Conservation (phyloP, 2,329 filamentous ascomycete genomes). For the Fusarium acutatum region DNA sequence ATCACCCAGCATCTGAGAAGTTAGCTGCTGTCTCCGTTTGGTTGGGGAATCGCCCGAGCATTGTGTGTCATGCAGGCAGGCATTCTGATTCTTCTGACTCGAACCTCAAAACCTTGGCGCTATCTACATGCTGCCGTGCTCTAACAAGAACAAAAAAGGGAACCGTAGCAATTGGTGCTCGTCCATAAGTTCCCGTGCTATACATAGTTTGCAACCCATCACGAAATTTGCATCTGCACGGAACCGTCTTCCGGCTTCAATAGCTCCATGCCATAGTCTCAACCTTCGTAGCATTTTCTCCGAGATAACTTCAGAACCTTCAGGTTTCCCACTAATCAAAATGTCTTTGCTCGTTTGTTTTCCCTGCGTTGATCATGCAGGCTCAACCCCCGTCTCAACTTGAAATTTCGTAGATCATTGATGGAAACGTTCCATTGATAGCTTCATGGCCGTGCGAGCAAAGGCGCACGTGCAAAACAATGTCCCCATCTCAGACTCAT, state of each 20-base stretch:
- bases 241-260: background rate
- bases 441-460: constrained; percentile 14
- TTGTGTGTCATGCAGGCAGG: constrained; percentile 27
- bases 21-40: constrained; percentile 5
- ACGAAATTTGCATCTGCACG: constrained; percentile 1
- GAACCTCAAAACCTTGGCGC: constrained; percentile 19
- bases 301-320: background rate
- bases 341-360: constrained; percentile 24
- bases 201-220: constrained; percentile 19
- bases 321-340: constrained; percentile 22
- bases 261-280: background rate
- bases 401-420: constrained; percentile 33
- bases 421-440: constrained; percentile 29
- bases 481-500: constrained; percentile 2
- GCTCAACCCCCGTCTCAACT: constrained; percentile 35
- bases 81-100: constrained; percentile 23
- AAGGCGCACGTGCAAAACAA: constrained; percentile 19
- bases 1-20: constrained; percentile 9
- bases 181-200: constrained; percentile 4
- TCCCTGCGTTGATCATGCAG: constrained; percentile 42
- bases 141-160: background rate
- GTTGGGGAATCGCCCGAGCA: constrained; percentile 22
- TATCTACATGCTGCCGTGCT: constrained; percentile 1
- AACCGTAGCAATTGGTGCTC: background rate
- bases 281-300: background rate